phyloP scores from a whole-genome alignment of 331 rosid species.

The Cydonia oblonga region DNA sequence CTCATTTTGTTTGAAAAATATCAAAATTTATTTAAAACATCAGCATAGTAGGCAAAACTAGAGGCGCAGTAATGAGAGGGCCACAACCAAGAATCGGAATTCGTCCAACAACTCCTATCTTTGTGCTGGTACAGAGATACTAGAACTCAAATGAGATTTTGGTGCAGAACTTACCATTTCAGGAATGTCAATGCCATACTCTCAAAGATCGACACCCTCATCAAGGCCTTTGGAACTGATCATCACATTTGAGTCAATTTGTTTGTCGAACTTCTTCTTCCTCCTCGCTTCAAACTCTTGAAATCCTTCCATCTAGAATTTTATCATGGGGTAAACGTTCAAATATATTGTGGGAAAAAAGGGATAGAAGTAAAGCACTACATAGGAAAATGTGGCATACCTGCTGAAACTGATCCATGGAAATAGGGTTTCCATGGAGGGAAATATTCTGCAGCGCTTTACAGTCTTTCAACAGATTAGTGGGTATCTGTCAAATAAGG shows the following conservation, averaged over 20 bases:
- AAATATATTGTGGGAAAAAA: constrained; percentile 2
- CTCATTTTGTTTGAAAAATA: neutral
- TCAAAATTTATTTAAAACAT: neutral
- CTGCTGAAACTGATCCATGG: constrained; percentile 96
- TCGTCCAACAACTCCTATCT: neutral
- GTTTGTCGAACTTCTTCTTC: constrained; percentile 93
- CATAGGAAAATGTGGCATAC: constrained; percentile 20
- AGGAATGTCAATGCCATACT: neutral
- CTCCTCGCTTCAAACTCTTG: constrained; percentile 90
- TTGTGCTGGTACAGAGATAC: neutral
- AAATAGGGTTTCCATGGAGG: constrained; percentile 83
- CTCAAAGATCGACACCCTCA: constrained; percentile 81
- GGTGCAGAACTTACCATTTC: neutral
- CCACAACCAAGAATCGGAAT: neutral
- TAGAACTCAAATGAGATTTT: neutral
- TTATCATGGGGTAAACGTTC: neutral
- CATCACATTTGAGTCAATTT: constrained; percentile 90
- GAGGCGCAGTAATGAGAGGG: neutral
- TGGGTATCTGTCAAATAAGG: constrained; percentile 51
- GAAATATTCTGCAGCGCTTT: constrained; percentile 82
- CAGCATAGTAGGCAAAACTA: neutral
- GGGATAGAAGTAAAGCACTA: neutral
- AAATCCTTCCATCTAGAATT: constrained; percentile 73
- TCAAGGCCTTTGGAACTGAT: constrained; percentile 89
- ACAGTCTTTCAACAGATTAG: constrained; percentile 72